Evolutionary conservation across 2,329 filamentous ascomycete genomes (phyloP), one percentile per base, ranked within the genome.

Genomic region (Fusarium gaditjirri): DNA sequence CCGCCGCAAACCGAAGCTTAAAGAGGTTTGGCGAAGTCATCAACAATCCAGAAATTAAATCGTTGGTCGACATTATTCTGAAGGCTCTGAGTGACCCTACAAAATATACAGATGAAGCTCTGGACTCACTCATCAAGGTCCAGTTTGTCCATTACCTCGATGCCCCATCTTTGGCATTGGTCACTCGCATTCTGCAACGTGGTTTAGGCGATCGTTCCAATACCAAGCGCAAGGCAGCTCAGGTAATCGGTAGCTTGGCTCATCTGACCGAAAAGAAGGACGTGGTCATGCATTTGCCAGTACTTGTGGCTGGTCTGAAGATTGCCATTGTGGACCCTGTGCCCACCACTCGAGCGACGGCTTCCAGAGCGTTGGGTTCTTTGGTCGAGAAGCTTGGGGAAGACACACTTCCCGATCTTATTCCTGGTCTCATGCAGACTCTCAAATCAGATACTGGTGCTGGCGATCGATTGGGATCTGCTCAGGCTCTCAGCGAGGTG

Each of bases 1-100:
- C 90, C 47, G 95, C 94, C 27, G 96, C 96, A 12, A 99, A 99
- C 82, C 92, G 95, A 83, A 97, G 94, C 84, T 87, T 99, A 84
- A 97, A 99, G 84, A 92, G 96, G 62, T 99, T 99, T 80, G 96
- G 97, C 73, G 97, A 99, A 81, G 97, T 99, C 74, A 99, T 99
- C 81, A 97, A 89, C 81, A 99, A 99, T 81, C 96, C 96, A 8
- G 96, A 99, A 82, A 94, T 99, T 79, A 98, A 98, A 88, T 90
- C 92, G 72, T 87, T 98, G 19, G 95, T 98, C 65, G 92, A 92
- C 76, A 93, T 98, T 62, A 88, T 99, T 38, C 91, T 99, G 75
- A 98, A 98, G 83, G 97, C 96, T 70, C 89, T 99, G 66, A 99
- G 96, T 78, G 96, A 99, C 80, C 95, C 96, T 4, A 99, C 95